These are phyloP conservation scores for Tripterygium wilfordii DNA, from an alignment of 177 flowering plant species.

Conservation along the genomic window DNA sequence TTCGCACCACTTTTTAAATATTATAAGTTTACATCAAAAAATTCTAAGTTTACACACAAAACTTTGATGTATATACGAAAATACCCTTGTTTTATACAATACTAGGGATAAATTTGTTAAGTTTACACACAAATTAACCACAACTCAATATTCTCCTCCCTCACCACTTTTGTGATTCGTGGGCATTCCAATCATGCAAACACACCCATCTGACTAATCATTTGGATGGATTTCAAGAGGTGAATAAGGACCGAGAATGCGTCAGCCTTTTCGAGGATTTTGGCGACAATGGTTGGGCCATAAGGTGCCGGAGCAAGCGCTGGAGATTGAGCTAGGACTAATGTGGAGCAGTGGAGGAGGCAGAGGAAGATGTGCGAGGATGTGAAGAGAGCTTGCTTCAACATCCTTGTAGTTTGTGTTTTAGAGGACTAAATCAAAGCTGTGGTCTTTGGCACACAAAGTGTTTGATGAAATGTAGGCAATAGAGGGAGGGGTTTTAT, in stretches of 20 bases:
- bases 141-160: too few relatives aligned
- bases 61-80: too few relatives aligned
- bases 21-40: too few relatives aligned
- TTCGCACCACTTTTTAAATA: too few relatives aligned
- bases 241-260: slow-evolving; percentile 19
- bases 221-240: slow-evolving; percentile 19
- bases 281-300: slow-evolving; percentile 25
- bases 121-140: too few relatives aligned
- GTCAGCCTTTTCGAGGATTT: slow-evolving; percentile 30
- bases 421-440: too few relatives aligned
- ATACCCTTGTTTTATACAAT: too few relatives aligned
- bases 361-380: slow-evolving; percentile 9
- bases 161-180: too few relatives aligned
- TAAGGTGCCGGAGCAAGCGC: slow-evolving; percentile 35
- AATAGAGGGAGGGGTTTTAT: slow-evolving; percentile 8
- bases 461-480: slow-evolving; percentile 6
- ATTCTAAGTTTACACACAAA: too few relatives aligned
- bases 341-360: slow-evolving; percentile 22
- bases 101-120: too few relatives aligned
- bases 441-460: background rate
- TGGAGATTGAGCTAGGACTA: slow-evolving; percentile 26
- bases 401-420: too few relatives aligned
- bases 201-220: slow-evolving; percentile 11
- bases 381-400: background rate
- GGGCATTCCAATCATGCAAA: too few relatives aligned